Evolutionary conservation across 2,329 filamentous ascomycete genomes (phyloP).

Genomic region (Ceratocystis smalleyi): DNA sequence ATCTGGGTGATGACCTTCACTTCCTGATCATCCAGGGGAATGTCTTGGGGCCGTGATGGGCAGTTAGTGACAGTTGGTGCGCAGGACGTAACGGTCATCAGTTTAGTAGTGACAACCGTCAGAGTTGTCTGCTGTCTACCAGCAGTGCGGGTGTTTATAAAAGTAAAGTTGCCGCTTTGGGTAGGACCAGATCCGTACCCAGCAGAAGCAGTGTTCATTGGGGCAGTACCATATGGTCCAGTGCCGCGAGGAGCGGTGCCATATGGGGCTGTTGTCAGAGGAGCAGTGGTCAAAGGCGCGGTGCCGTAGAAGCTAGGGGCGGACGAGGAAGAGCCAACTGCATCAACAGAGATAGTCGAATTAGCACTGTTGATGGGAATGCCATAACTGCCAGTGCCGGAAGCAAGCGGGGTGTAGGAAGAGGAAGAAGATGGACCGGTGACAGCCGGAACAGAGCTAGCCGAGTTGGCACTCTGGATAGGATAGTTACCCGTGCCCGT

Average conservation of each 20-base stretch:
- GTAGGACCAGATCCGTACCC: constrained; percentile 18
- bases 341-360: constrained; percentile 1
- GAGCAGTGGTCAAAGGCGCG: not conserved
- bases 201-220: constrained; percentile 16
- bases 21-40: constrained; percentile 25
- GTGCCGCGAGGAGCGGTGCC: not conserved
- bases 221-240: constrained; percentile 19
- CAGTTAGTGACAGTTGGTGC: constrained; percentile 44
- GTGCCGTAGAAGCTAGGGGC: constrained; percentile 24
- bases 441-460: constrained; percentile 3
- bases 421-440: constrained; percentile 19
- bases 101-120: constrained; percentile 38
- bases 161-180: constrained; percentile 19
- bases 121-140: constrained; percentile 25
- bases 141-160: constrained; percentile 18
- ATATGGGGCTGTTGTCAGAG: not conserved
- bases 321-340: constrained; percentile 19
- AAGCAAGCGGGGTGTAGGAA: constrained; percentile 26
- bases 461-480: not conserved
- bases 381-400: constrained; percentile 14
- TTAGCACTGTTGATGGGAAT: constrained; percentile 1
- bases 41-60: constrained; percentile 24
- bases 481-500: not conserved
- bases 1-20: constrained; percentile 27
- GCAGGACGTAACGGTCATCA: constrained; percentile 44